phyloP scores from a whole-genome alignment of 1,284 basidiomycete genomes.

The Trichosporon inkin region DNA sequence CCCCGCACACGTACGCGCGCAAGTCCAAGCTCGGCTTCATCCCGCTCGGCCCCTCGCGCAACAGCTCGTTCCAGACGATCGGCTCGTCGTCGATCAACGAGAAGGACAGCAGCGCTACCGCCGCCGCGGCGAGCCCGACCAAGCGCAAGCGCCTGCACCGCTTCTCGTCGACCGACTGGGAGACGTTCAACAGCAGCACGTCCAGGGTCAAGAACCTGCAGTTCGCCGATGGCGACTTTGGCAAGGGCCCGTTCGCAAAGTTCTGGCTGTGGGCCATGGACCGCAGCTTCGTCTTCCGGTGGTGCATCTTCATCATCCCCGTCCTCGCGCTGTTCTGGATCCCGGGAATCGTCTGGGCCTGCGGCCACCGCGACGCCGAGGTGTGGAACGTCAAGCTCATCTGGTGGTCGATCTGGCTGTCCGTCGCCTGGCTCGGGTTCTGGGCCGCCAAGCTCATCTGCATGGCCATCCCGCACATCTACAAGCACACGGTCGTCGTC shows the following conservation, averaged over 20 bases:
- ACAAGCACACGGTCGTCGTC: constrained; percentile 64
- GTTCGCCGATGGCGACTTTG: constrained; percentile 51
- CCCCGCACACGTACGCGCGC: constrained; percentile 3
- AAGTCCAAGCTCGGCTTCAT: constrained; percentile 14
- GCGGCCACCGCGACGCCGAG: constrained; percentile 57
- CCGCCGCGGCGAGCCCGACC: neutral
- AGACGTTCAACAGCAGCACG: constrained; percentile 46
- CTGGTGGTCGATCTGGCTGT: constrained; percentile 87
- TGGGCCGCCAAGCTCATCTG: constrained; percentile 69
- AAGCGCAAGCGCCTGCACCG: constrained; percentile 24
- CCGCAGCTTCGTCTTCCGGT: constrained; percentile 71
- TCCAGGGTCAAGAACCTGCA: constrained; percentile 44
- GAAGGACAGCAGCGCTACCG: constrained; percentile 8
- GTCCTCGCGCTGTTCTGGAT: constrained; percentile 68
- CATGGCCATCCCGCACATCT: constrained; percentile 59
- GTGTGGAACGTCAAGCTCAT: constrained; percentile 52
- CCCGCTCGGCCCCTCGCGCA: constrained; percentile 11
- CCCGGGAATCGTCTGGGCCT: constrained; percentile 64
- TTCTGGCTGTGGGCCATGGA: constrained; percentile 72
- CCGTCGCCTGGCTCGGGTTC: constrained; percentile 76
- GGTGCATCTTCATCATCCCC: constrained; percentile 74
- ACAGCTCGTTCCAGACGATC: neutral
- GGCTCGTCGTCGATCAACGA: constrained; percentile 10
- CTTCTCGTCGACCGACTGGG: constrained; percentile 37
- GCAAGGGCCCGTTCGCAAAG: constrained; percentile 26